Percentiles rank a stretch among this genome's conserved stretches.
These are phyloP conservation scores for Sisymbrium altissimum DNA, from an alignment of 345 rosid species.

Conservation along the genomic window DNA sequence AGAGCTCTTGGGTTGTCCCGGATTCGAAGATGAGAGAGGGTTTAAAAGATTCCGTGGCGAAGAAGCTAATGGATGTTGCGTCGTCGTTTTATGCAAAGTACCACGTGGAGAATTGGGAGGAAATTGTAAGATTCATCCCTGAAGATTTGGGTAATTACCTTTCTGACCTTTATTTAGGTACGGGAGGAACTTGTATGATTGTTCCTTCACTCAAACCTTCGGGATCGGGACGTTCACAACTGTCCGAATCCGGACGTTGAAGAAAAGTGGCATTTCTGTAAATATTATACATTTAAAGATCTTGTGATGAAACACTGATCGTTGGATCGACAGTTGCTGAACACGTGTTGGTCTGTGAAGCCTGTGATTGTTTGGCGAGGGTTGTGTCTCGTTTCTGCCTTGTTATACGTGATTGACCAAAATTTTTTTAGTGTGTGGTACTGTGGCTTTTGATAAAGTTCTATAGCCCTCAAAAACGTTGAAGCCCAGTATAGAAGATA, in stretches of 20 bases:
- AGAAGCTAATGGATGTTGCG: slow-evolving; percentile 38
- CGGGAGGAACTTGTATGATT: slow-evolving; percentile 10
- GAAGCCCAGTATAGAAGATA: neutral
- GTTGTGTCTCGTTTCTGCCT: neutral
- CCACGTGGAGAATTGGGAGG: slow-evolving; percentile 22
- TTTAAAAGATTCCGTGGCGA: slow-evolving; percentile 45
- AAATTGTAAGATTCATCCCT: slow-evolving; percentile 57
- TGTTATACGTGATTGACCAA: too few species aligned
- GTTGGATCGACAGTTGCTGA: neutral
- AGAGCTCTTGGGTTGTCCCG: slow-evolving; percentile 54
- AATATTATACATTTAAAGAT: slow-evolving; percentile 2
- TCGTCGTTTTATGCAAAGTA: slow-evolving; percentile 38
- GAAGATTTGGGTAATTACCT: slow-evolving; percentile 56
- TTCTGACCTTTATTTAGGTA: slow-evolving; percentile 41
- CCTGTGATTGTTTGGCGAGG: neutral
- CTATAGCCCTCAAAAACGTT: neutral
- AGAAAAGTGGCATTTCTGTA: slow-evolving; percentile 1
- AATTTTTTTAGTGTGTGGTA: too few species aligned
- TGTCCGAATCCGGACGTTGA: slow-evolving; percentile 16
- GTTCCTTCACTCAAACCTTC: slow-evolving; percentile 8
- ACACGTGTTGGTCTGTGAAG: neutral
- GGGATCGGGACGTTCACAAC: neutral
- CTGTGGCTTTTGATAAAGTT: neutral
- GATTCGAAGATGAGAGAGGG: slow-evolving; percentile 56
- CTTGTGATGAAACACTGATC: neutral